Evolutionary conservation across 352 stramenopile species (phyloP), one percentile per base, ranked within the genome.

Genomic region (Achlya hypogyna): DNA sequence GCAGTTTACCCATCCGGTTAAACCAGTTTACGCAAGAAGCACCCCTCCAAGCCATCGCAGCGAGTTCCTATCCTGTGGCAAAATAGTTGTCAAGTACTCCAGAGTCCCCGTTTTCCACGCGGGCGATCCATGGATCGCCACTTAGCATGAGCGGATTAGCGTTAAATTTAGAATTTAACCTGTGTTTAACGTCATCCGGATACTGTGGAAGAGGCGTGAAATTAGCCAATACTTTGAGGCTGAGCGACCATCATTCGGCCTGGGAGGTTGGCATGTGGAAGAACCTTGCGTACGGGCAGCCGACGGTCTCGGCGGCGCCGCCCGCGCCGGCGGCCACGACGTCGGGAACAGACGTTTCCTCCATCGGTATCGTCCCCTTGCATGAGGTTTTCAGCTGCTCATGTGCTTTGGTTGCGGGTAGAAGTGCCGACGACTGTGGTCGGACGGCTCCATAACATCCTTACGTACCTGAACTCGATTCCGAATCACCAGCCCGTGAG

Each of bases 381-480:
- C 38, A 45, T 45, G 38, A 10, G n/a, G 38, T 18, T 45, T 3
- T 9, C 2, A 18, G 2, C 12, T 27, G 28, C 8, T 18, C 12
- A 14, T 9, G 23, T 20, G 1, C n/a, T 5, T 28, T 25, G 35
- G 8, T 8, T 0, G 0, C 53, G 2, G 16, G 31, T 62, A 62
- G 53, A 62, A 16, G 53, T 62, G 18, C 53, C 53, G n/a, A 32
- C 34, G 53, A 62, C 53, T 8, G 53, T 62, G 3, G 53, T 62
- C 0, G 53, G 53, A n/a, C 53, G 53, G 18, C 28, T 66, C 18
- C 49, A 93, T 75, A 91, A 93, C 72, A 91, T 93, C 74, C 75
- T 93, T 20, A 80, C 91, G 70, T 93, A 89, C 59, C 67, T 93
- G 63, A 81, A 84, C 74, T 89, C 85, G 70, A 75, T 94, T 25